Evolutionary conservation across 225 moss, liverwort and hornwort genomes (phyloP).

Genomic region (Sphagnum contortum): DNA sequence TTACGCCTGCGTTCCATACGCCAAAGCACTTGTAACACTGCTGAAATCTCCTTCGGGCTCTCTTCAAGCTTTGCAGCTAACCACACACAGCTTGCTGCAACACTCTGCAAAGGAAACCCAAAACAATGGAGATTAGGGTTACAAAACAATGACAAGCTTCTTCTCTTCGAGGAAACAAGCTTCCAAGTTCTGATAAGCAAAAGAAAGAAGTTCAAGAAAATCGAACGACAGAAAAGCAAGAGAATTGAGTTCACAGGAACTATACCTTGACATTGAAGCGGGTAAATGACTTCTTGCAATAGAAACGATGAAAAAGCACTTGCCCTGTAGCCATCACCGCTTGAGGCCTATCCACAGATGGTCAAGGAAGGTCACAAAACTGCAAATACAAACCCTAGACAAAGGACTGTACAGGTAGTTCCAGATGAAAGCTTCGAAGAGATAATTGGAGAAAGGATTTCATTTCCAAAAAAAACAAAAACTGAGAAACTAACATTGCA

Average conservation of each 20-base stretch:
- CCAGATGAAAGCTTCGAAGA: too few species aligned
- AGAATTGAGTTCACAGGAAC: too few species aligned
- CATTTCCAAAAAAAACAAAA: too few species aligned
- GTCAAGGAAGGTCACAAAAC: slow-evolving; percentile 12
- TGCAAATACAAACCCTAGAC: not conserved
- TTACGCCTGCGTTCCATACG: slow-evolving; percentile 86
- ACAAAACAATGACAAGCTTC: not conserved
- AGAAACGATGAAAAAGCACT: slow-evolving; percentile 97
- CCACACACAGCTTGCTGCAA: slow-evolving; percentile 97
- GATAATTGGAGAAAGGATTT: too few species aligned
- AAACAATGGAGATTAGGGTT: not conserved
- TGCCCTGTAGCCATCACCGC: slow-evolving; percentile 99
- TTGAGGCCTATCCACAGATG: slow-evolving; percentile 56
- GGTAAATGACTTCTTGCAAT: slow-evolving; percentile 94
- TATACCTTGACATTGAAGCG: slow-evolving; percentile 93
- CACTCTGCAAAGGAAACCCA: slow-evolving; percentile 54
- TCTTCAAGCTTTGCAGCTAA: slow-evolving; percentile 98
- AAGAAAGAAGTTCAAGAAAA: not conserved
- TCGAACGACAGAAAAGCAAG: not conserved
- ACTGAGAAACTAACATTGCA: too few species aligned
- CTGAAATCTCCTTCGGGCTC: slow-evolving; percentile 80
- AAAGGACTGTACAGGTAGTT: too few species aligned
- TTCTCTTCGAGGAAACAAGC: not conserved
- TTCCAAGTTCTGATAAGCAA: too few species aligned
- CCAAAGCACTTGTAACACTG: slow-evolving; percentile 81